Percentiles rank a stretch among this genome's conserved stretches.
Evolutionary conservation across 1,284 basidiomycete species (phyloP).

Genomic region (Microbotryum scabiosae): DNA sequence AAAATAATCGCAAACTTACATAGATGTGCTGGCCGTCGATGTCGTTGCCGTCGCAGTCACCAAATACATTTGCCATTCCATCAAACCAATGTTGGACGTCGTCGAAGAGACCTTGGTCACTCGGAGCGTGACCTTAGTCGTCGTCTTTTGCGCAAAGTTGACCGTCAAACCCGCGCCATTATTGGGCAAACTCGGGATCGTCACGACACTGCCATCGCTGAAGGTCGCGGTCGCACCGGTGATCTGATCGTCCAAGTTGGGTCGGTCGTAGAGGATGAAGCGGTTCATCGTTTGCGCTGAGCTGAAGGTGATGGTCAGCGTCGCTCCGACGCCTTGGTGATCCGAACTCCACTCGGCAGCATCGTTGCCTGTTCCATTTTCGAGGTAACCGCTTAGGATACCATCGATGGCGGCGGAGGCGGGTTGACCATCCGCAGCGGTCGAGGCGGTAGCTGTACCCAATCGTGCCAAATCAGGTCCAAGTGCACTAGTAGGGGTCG

Average conservation of each 20-base stretch:
- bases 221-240: not conserved
- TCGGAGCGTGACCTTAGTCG: too few relatives aligned
- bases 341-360: constrained; percentile 25
- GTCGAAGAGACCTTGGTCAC: too few relatives aligned
- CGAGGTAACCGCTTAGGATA: constrained; percentile 11
- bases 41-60: not conserved
- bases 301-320: constrained; percentile 1
- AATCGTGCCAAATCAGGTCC: too few relatives aligned
- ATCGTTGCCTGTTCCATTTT: constrained; percentile 12
- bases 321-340: constrained; percentile 14
- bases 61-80: constrained; percentile 15
- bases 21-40: too few relatives aligned
- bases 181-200: not conserved
- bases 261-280: not conserved
- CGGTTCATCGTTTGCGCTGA: too few relatives aligned
- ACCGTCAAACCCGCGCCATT: not conserved
- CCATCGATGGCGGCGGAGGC: constrained; percentile 10
- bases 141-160: not conserved
- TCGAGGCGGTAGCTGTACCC: not conserved
- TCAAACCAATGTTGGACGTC: constrained; percentile 8
- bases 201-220: not conserved
- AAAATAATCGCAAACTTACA: not conserved
- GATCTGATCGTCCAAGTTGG: not conserved
- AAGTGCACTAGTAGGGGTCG: not conserved
- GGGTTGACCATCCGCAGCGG: not conserved